phyloP scores from a whole-genome alignment of 164 flowering plant species.

The Vitis amurensis region DNA sequence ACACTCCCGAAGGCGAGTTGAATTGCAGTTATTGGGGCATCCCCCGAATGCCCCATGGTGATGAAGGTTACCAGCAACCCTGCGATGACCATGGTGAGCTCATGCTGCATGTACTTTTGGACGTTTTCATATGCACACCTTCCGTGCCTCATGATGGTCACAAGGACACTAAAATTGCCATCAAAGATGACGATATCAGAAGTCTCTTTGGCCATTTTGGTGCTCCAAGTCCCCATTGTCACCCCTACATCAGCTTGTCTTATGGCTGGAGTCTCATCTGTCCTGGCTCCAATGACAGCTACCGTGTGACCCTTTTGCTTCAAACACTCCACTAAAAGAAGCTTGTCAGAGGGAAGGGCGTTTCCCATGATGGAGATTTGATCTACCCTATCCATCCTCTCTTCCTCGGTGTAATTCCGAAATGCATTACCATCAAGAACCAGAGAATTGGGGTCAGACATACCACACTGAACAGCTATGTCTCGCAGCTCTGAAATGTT shows the following conservation, averaged over 20 bases:
- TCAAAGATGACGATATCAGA: background rate
- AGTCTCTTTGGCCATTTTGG: background rate
- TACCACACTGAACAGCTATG: conserved; percentile 3
- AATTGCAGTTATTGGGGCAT: background rate
- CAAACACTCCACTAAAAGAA: conserved; percentile 14
- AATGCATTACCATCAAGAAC: conserved; percentile 21
- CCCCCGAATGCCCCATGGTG: background rate
- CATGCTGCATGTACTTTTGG: background rate
- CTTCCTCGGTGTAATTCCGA: conserved; percentile 1
- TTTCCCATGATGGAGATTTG: conserved; percentile 14
- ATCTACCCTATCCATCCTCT: conserved; percentile 14
- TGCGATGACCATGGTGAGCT: background rate
- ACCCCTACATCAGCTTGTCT: conserved; percentile 18
- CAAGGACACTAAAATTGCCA: background rate
- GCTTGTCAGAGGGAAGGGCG: conserved; percentile 10
- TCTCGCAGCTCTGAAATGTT: background rate
- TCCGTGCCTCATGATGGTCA: background rate
- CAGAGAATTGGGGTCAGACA: background rate
- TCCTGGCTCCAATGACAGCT: conserved; percentile 11
- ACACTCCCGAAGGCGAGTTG: background rate
- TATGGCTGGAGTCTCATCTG: conserved; percentile 23
- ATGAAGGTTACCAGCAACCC: background rate
- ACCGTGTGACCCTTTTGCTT: conserved; percentile 20
- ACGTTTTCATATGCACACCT: background rate
- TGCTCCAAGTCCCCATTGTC: background rate